Evolutionary conservation across 1,284 basidiomycete species (phyloP).

Genomic region (Ceraceosorus bombacis): DNA sequence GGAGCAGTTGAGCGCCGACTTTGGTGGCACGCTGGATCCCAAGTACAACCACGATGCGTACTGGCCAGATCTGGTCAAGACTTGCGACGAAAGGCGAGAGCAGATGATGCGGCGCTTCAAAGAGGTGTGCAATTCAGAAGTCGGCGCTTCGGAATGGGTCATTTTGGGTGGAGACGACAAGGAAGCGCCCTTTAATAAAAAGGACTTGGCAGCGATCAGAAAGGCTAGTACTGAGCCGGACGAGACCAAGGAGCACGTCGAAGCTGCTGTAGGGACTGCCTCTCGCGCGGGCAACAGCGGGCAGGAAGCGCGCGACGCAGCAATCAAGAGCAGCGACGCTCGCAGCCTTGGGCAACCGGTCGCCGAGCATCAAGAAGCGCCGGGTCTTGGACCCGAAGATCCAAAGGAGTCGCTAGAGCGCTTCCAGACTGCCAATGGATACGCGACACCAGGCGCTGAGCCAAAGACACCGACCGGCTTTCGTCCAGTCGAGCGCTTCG

Average conservation of each 20-base stretch:
- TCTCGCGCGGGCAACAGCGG: slow-evolving; percentile 7
- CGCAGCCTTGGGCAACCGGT: too few relatives aligned
- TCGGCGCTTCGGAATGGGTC: slow-evolving; percentile 47
- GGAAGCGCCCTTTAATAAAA: slow-evolving; percentile 1
- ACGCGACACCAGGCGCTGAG: too few relatives aligned
- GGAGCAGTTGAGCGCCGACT: slow-evolving; percentile 32
- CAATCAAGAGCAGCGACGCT: too few relatives aligned
- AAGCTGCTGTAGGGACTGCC: too few relatives aligned
- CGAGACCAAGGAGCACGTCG: neutral
- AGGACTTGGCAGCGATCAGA: too few relatives aligned
- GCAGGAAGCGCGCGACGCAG: slow-evolving; percentile 26
- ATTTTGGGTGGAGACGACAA: slow-evolving; percentile 46
- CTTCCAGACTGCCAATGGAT: too few relatives aligned
- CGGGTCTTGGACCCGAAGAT: too few relatives aligned
- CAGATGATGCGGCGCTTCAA: slow-evolving; percentile 56
- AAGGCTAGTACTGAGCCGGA: neutral
- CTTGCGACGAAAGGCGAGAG: slow-evolving; percentile 56
- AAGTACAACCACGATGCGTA: slow-evolving; percentile 65
- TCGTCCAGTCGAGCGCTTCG: too few relatives aligned
- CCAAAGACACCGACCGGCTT: too few relatives aligned
- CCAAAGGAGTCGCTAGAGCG: too few relatives aligned
- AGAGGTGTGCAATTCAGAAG: slow-evolving; percentile 35
- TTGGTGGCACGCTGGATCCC: slow-evolving; percentile 41
- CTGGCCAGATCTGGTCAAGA: slow-evolving; percentile 60
- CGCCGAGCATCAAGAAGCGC: too few relatives aligned